Conservation (phyloP, 148 eudicot species). For the Arctostaphylos glauca region DNA sequence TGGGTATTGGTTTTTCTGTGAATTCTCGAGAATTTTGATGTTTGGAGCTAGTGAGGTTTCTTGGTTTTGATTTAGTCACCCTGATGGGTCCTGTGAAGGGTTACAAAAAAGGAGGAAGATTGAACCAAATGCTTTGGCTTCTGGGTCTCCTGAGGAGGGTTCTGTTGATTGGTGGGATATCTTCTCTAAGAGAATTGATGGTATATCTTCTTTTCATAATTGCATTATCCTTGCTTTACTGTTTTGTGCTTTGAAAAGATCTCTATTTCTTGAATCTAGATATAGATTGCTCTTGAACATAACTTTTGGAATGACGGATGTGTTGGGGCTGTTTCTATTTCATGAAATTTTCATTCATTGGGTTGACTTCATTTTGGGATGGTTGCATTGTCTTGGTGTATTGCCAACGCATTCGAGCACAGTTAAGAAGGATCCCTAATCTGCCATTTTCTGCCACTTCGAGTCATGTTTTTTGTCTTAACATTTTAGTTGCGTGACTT, state of each 20-base stretch:
- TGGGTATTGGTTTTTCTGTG: conserved; percentile 21
- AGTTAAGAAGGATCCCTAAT: conserved; percentile 15
- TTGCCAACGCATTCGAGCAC: conserved; percentile 3
- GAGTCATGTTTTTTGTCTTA: not conserved
- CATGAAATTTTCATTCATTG: conserved; percentile 8
- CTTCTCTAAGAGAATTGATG: conserved; percentile 54
- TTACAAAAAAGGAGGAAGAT: conserved; percentile 56
- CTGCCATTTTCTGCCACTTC: conserved; percentile 10
- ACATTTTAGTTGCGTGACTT: not conserved
- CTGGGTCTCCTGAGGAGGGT: conserved; percentile 58
- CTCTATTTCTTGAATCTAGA: not conserved
- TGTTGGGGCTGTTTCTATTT: conserved; percentile 11
- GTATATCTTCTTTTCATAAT: conserved; percentile 32
- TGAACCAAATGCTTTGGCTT: conserved; percentile 30
- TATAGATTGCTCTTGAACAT: conserved; percentile 4
- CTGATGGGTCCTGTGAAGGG: conserved; percentile 74
- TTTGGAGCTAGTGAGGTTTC: conserved; percentile 25
- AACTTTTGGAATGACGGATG: not conserved
- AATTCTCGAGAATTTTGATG: conserved; percentile 22
- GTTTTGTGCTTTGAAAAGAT: conserved; percentile 6
- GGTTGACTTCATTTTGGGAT: conserved; percentile 4
- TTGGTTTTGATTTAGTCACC: conserved; percentile 44
- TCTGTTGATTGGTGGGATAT: conserved; percentile 67
- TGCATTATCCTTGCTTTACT: conserved; percentile 5
- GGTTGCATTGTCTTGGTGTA: not conserved